Conservation (phyloP, 108 stramenopile species). For the Cyclostephanos tholiformis region DNA sequence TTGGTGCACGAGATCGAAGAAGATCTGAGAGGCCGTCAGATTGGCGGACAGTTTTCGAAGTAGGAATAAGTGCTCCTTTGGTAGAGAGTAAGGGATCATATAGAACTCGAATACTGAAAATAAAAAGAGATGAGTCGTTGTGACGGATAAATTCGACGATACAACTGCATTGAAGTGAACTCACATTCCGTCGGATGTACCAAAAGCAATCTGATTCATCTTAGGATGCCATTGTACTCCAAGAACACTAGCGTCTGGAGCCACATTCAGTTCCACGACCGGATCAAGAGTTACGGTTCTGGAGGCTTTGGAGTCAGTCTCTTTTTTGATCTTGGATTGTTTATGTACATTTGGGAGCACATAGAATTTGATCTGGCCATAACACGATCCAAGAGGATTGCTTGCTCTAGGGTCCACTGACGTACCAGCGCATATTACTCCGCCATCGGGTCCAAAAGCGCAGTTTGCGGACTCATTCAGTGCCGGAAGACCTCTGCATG, state of each 20-base stretch:
- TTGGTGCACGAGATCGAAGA: slow-evolving; percentile 70
- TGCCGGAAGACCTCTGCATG: slow-evolving; percentile 48
- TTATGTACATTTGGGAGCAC: slow-evolving; percentile 37
- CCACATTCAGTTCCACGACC: slow-evolving; percentile 39
- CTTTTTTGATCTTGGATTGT: slow-evolving; percentile 20
- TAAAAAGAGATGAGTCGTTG: background rate
- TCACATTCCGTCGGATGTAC: slow-evolving; percentile 61
- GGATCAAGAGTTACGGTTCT: slow-evolving; percentile 29
- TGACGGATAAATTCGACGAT: background rate
- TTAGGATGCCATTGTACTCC: slow-evolving; percentile 77
- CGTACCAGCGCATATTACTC: slow-evolving; percentile 64
- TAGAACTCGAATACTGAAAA: slow-evolving; percentile 55
- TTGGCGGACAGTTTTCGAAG: slow-evolving; percentile 45
- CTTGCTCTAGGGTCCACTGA: slow-evolving; percentile 44
- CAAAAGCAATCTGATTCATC: slow-evolving; percentile 83
- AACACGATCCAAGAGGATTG: slow-evolving; percentile 17
- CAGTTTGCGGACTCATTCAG: slow-evolving; percentile 56
- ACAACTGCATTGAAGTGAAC: background rate
- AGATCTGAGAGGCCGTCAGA: slow-evolving; percentile 76
- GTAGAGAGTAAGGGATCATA: slow-evolving; percentile 58
- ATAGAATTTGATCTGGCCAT: slow-evolving; percentile 51
- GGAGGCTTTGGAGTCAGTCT: slow-evolving; percentile 8
- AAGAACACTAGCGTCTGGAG: slow-evolving; percentile 47
- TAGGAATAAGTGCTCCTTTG: slow-evolving; percentile 75
- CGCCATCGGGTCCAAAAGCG: slow-evolving; percentile 74